Evolutionary conservation across 1,139 yeast genomes (phyloP).

Genomic region (Geotrichum australiense): DNA sequence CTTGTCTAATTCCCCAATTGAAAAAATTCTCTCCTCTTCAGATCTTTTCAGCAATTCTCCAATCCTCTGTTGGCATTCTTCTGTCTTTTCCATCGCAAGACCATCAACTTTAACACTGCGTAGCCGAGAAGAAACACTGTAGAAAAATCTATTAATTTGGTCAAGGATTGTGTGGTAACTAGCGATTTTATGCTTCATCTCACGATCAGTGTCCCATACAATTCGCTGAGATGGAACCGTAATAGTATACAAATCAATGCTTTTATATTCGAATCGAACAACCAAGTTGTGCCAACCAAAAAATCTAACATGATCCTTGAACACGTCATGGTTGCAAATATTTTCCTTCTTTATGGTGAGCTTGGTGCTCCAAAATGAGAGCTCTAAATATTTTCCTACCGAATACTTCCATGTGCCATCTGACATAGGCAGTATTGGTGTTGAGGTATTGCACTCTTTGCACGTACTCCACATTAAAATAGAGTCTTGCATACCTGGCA

Average conservation of each 20-base stretch:
- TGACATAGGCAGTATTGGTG: conserved; percentile 81
- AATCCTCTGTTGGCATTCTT: conserved; percentile 57
- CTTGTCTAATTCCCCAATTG: conserved; percentile 43
- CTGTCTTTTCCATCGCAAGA: conserved; percentile 60
- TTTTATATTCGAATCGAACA: conserved; percentile 69
- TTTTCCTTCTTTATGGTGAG: conserved; percentile 40
- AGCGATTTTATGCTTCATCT: conserved; percentile 62
- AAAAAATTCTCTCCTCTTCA: conserved; percentile 43
- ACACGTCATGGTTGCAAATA: conserved; percentile 70
- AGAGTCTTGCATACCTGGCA: conserved; percentile 58
- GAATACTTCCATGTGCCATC: conserved; percentile 87
- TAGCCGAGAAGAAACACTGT: conserved; percentile 64
- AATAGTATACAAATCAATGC: conserved; percentile 69
- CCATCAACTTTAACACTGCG: conserved; percentile 76
- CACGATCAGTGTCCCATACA: conserved; percentile 66
- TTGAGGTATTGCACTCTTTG: conserved; percentile 63
- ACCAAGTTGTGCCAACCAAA: conserved; percentile 79
- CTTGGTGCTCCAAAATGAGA: conserved; percentile 67
- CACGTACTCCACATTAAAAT: conserved; percentile 92
- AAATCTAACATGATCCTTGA: conserved; percentile 72
- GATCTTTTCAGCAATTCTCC: conserved; percentile 52
- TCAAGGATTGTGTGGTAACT: conserved; percentile 48
- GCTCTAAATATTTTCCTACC: conserved; percentile 85
- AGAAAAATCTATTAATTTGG: conserved; percentile 58
- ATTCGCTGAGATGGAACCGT: conserved; percentile 69